Base-by-base conservation (phyloP, 2,329 filamentous ascomycete species). In the Ophiocordyceps unilateralis region DNA sequence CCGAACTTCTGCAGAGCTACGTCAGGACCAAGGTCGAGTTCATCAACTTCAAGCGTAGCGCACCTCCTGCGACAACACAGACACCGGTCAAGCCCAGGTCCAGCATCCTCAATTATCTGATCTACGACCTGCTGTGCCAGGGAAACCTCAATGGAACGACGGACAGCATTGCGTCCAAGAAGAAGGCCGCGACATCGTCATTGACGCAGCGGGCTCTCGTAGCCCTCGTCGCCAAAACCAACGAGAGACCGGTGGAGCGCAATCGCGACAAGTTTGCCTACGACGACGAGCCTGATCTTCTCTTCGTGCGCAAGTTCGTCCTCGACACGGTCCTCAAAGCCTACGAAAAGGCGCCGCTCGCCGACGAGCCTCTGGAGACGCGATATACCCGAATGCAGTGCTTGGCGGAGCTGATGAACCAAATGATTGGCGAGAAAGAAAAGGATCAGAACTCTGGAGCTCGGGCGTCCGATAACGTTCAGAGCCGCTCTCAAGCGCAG, bases 11-110 rank as follows among this genome's bases (percentile, higher is more conserved):
- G 14, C 79, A 83, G 45, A 93, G 83, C 54, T 98, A 96, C 64
- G 94, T 87, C 51, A 79, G 87, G 43, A 85, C 87, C 9, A 99
- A 99, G 69, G 77, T 98, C 38, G 93, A 98, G 58, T 96, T 99
- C 58, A 95, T 99, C 67, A 96, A 95, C 60, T 98, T 95, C 65
- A 96, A 93, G 50, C 81, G 89, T 47, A 94, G 88, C 55, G 81
- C 85, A 7, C 83, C 87, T 43, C 85, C 89, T 40, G 73, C 86
- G 39, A 81, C 85, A 51, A 81, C 81, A 11, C 79, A 78, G 43
- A 96, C 91, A 1, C 91, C 91, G 5, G 88, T 93, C 15, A 96
- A 96, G 61, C 91, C 91, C 44, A 79, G 91, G 36, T 88, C 89
- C 11, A 87, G 83, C 48, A 82, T 96, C 38, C 68, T 98, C 48